Base-by-base conservation (phyloP, 1,139 yeast species). In the Candida albicans region DNA sequence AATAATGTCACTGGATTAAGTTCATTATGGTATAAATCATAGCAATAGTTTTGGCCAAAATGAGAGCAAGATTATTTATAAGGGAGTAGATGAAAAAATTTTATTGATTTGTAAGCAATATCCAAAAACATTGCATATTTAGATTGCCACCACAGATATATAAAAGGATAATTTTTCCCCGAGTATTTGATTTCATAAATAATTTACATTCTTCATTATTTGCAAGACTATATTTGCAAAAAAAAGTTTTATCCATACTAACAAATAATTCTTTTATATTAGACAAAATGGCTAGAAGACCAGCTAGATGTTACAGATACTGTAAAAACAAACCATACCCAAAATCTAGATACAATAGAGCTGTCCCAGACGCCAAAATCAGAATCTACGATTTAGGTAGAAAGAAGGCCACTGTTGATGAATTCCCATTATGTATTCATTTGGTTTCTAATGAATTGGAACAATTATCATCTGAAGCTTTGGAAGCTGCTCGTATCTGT, bases 221-320 rank as follows among this genome's bases (percentile, higher is more conserved):
- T 18, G 22, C 22, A 18, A 18, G 22, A 18, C 22, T 18, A 18
- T 18, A 18, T 18, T 5, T 5, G 5, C 3, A 18, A 18, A 18
- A 18, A 13, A 28, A 33, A 32, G 38, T 35, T 33, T n/a, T 27
- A 12, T 33, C 29, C n/a, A 28, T 65, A 70, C 76, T 69, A 69
- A 67, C 74, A 51, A 32, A 22, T 32, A 25, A 18, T 8, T 18
- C 14, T 24, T n/a, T n/a, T 29, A 22, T 33, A 40, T 32, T 50
- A 68, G 70, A 67, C 82, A 88, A 85, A 75, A 93, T 93, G 99
- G 98, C 99, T 77, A 91, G 99, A 82, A 93, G 99, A 88, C 99
- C 99, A 79, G 99, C 99, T 85, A 89, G 98, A 86, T 93, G 99
- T 85, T 93, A 93, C 96, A 90, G 99, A 84, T 93, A 91, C 95